Conservation (phyloP, 2,329 filamentous ascomycete species). For the Curvularia spicifera region DNA sequence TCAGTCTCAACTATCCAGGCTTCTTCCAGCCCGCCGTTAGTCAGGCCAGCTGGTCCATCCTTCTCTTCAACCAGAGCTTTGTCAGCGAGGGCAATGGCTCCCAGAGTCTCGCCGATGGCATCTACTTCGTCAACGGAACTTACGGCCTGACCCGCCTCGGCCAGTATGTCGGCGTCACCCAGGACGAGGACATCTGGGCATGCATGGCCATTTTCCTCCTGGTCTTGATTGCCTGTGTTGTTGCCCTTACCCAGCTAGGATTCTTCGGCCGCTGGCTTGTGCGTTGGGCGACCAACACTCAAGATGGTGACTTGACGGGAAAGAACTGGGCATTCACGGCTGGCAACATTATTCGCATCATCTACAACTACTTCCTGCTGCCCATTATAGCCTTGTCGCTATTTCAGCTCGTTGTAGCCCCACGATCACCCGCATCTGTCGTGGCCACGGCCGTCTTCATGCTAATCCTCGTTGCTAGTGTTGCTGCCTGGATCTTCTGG, state of each 20-base stretch:
- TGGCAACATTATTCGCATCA: slow-evolving; percentile 70
- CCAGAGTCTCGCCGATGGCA: slow-evolving; percentile 75
- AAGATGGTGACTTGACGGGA: slow-evolving; percentile 84
- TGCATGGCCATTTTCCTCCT: slow-evolving; percentile 92
- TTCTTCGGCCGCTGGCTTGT: slow-evolving; percentile 80
- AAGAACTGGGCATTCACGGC: slow-evolving; percentile 86
- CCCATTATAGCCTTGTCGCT: slow-evolving; percentile 86
- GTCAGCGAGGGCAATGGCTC: slow-evolving; percentile 71
- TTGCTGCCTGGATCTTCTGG: slow-evolving; percentile 78
- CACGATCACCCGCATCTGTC: slow-evolving; percentile 70
- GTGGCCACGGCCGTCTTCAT: slow-evolving; percentile 78
- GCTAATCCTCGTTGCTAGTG: slow-evolving; percentile 73
- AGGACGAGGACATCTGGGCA: slow-evolving; percentile 83
- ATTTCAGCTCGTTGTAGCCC: slow-evolving; percentile 85
- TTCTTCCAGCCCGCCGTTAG: slow-evolving; percentile 93
- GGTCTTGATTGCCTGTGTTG: slow-evolving; percentile 71
- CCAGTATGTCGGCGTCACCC: slow-evolving; percentile 81
- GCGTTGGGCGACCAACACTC: slow-evolving; percentile 71
- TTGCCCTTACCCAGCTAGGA: slow-evolving; percentile 74
- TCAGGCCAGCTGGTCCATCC: slow-evolving; percentile 82
- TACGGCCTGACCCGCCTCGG: slow-evolving; percentile 82
- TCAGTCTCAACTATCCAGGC: slow-evolving; percentile 88
- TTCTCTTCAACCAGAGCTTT: slow-evolving; percentile 94
- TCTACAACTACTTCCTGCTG: slow-evolving; percentile 91
- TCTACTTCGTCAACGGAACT: slow-evolving; percentile 80